phyloP scores from a whole-genome alignment of 257 asterid genomes.

The Nemophila menziesii region DNA sequence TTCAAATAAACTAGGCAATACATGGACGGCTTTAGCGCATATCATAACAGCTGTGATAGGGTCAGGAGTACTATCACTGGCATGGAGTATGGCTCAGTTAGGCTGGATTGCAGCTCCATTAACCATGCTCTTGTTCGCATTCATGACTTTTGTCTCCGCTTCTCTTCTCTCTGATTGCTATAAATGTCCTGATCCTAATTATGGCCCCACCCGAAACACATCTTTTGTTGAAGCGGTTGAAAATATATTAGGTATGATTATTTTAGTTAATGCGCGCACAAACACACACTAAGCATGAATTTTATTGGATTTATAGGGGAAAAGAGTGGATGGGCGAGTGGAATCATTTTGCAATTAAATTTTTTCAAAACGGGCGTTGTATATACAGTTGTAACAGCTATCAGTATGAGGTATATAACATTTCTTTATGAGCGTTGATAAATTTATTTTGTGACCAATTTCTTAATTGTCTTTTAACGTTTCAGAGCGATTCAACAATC shows the following conservation, averaged over 20 bases:
- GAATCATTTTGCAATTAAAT: constrained; percentile 28
- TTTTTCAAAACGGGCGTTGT: constrained; percentile 45
- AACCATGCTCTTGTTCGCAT: constrained; percentile 39
- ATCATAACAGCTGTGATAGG: constrained; percentile 66
- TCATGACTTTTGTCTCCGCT: constrained; percentile 29
- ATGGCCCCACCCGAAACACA: constrained; percentile 28
- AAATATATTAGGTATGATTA: constrained; percentile 35
- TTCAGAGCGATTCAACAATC: constrained; percentile 72
- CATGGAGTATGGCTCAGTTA: constrained; percentile 62
- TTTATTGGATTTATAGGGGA: constrained; percentile 29
- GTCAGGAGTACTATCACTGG: constrained; percentile 61
- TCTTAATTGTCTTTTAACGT: constrained; percentile 1
- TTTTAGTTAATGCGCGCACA: too few relatives aligned
- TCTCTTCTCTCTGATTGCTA: constrained; percentile 47
- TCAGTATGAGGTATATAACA: constrained; percentile 37
- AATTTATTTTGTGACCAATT: not conserved
- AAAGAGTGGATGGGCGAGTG: constrained; percentile 36
- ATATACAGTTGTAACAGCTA: constrained; percentile 52
- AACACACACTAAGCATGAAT: not conserved
- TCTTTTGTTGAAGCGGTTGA: constrained; percentile 47
- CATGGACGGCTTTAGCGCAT: constrained; percentile 76
- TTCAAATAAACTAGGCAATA: constrained; percentile 29
- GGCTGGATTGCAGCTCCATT: constrained; percentile 84
- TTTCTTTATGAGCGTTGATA: not conserved
- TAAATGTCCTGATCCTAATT: constrained; percentile 31